Conservation (phyloP, 139 green algal species). For the Volvox africanus region DNA sequence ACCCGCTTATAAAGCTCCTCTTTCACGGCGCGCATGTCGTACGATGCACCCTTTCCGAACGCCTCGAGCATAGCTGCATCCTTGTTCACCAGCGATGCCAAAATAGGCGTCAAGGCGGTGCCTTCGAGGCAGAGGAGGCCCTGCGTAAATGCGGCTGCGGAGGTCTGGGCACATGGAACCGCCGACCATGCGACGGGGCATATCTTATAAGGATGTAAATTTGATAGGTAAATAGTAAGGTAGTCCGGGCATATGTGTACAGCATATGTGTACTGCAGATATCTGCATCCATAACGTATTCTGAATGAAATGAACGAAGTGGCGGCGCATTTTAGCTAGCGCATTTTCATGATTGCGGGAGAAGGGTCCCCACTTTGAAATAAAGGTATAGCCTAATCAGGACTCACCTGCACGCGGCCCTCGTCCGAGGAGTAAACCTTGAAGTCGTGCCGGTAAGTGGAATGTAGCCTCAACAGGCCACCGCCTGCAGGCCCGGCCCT, state of each 20-base stretch:
- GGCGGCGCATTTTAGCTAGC: too few relatives aligned
- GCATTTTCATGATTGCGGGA: too few relatives aligned
- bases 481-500: constrained; percentile 50
- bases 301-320: too few relatives aligned
- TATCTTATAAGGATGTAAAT: too few relatives aligned
- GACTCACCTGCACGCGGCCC: constrained; percentile 89
- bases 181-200: too few relatives aligned
- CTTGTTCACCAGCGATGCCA: constrained; percentile 88
- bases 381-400: too few relatives aligned
- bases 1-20: constrained; percentile 74
- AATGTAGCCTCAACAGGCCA: constrained; percentile 96
- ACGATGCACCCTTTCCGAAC: constrained; percentile 87
- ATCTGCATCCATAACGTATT: too few relatives aligned
- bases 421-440: constrained; percentile 98
- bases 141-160: constrained; percentile 89
- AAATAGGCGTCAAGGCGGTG: constrained; percentile 86
- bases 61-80: constrained; percentile 94
- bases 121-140: constrained; percentile 95
- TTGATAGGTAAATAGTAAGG: too few relatives aligned
- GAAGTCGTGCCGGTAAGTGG: constrained; percentile 98
- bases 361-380: too few relatives aligned
- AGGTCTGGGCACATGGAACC: too few relatives aligned
- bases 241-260: too few relatives aligned
- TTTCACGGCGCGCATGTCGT: constrained; percentile 86
- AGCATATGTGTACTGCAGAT: too few relatives aligned